Evolutionary conservation across 495 filamentous ascomycete genomes (phyloP).

Genomic region (Neurospora sp.): DNA sequence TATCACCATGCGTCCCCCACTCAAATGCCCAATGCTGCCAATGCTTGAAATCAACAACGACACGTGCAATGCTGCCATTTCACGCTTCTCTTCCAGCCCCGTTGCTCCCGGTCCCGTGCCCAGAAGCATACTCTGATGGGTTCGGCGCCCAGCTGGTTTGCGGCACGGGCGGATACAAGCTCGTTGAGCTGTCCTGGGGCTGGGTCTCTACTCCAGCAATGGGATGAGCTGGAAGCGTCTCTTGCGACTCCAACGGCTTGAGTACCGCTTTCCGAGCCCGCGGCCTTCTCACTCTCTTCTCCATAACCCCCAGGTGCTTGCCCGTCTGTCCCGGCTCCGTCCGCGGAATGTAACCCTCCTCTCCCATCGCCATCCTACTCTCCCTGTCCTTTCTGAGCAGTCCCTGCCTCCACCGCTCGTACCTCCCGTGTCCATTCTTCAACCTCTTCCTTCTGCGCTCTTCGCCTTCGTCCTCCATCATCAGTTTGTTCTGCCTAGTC

Average conservation of each 20-base stretch:
- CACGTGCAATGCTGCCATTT: neutral
- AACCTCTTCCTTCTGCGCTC: slow-evolving; percentile 19
- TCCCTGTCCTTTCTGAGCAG: slow-evolving; percentile 8
- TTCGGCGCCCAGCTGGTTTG: neutral
- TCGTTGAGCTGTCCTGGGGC: neutral
- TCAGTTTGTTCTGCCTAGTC: slow-evolving; percentile 24
- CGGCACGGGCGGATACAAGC: neutral
- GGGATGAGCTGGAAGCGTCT: neutral
- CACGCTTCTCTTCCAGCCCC: neutral
- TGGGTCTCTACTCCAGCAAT: neutral
- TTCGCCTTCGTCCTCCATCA: slow-evolving; percentile 21
- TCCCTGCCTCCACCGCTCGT: slow-evolving; percentile 16
- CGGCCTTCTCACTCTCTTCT: neutral
- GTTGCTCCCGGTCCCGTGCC: neutral
- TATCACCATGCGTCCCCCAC: neutral
- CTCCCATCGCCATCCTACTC: neutral
- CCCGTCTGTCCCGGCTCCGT: slow-evolving; percentile 8
- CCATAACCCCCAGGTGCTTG: slow-evolving; percentile 5
- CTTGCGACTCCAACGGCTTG: neutral
- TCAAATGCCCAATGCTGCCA: neutral
- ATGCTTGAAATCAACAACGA: neutral
- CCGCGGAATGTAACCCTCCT: slow-evolving; percentile 10
- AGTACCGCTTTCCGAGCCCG: neutral
- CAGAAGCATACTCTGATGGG: neutral
- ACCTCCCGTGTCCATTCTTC: slow-evolving; percentile 15